A percentile compares a stretch with the other conserved stretches of the same genome.
Conservation (phyloP, 495 filamentous ascomycete genomes). For the Hypoxylon subgilvum region DNA sequence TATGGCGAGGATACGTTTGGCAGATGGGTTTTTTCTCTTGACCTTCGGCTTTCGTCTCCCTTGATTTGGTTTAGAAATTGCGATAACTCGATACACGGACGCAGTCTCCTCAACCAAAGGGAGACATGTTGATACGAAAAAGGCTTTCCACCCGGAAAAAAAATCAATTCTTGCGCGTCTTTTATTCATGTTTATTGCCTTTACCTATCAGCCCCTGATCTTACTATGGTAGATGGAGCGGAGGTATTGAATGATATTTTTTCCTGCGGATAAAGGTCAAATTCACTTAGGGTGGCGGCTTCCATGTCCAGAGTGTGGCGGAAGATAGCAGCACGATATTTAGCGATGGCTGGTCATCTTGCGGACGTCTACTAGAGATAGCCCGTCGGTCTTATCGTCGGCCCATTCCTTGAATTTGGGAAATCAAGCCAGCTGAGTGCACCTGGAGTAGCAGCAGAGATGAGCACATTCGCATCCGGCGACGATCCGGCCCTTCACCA, state of each 20-base stretch:
- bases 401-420: constrained; percentile 4
- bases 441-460: constrained; percentile 31
- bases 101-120: constrained; percentile 19
- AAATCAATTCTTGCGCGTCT: constrained; percentile 31
- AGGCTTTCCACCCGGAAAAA: constrained; percentile 38
- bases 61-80: constrained; percentile 30
- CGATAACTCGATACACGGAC: constrained; percentile 32
- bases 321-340: constrained; percentile 21
- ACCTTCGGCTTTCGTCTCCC: constrained; percentile 21
- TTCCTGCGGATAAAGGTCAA: constrained; percentile 39
- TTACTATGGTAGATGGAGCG: constrained; percentile 38
- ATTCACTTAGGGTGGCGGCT: constrained; percentile 20
- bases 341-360: constrained; percentile 26
- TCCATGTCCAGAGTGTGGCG: constrained; percentile 22
- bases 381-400: constrained; percentile 11
- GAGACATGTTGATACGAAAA: constrained; percentile 42
- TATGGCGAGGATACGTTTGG: constrained; percentile 17
- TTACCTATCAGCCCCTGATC: constrained; percentile 29
- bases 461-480: constrained; percentile 41
- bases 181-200: constrained; percentile 41
- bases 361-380: constrained; percentile 26
- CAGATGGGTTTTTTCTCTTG: constrained; percentile 19
- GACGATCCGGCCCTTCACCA: constrained; percentile 38
- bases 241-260: constrained; percentile 32
- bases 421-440: constrained; percentile 24